Percentiles rank a stretch among this genome's conserved stretches.
Conservation (phyloP, 495 filamentous ascomycete genomes). For the Penicillium riverlandense region DNA sequence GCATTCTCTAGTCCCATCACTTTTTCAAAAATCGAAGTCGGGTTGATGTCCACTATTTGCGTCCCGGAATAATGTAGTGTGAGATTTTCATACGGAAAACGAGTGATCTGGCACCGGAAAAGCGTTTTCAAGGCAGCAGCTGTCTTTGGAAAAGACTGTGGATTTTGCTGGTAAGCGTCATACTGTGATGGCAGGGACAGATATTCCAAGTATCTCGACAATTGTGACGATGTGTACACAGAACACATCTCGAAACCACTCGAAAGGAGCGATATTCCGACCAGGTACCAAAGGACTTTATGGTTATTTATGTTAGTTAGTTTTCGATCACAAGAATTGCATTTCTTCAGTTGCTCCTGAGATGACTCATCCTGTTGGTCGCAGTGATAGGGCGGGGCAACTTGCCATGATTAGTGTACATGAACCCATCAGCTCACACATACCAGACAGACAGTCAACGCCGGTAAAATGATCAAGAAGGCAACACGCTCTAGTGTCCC, state of each 20-base stretch:
- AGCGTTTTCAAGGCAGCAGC: constrained; percentile 16
- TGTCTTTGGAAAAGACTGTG: constrained; percentile 16
- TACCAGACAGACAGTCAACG: neutral
- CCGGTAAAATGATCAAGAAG: neutral
- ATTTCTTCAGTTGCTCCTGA: no score
- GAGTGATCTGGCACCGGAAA: constrained; percentile 42
- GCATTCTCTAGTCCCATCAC: constrained; percentile 38
- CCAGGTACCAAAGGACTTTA: no score
- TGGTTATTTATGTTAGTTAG: no score
- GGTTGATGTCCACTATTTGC: constrained; percentile 47
- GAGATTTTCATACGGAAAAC: constrained; percentile 67
- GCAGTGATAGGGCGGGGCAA: no score
- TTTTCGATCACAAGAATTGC: no score
- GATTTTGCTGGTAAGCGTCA: constrained; percentile 6
- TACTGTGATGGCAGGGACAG: constrained; percentile 17
- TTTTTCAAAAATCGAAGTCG: constrained; percentile 54
- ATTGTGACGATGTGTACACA: constrained; percentile 11
- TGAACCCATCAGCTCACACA: neutral
- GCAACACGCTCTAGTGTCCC: neutral
- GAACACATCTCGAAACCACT: neutral
- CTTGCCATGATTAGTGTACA: no score
- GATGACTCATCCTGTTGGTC: no score
- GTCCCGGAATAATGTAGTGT: constrained; percentile 47
- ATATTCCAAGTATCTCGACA: constrained; percentile 15
- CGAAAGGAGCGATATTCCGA: no score